Percentiles rank a stretch among this genome's conserved stretches.
These are phyloP conservation scores for Scolecobasidium constrictum DNA, from an alignment of 2,329 filamentous ascomycete species.

Conservation along the genomic window DNA sequence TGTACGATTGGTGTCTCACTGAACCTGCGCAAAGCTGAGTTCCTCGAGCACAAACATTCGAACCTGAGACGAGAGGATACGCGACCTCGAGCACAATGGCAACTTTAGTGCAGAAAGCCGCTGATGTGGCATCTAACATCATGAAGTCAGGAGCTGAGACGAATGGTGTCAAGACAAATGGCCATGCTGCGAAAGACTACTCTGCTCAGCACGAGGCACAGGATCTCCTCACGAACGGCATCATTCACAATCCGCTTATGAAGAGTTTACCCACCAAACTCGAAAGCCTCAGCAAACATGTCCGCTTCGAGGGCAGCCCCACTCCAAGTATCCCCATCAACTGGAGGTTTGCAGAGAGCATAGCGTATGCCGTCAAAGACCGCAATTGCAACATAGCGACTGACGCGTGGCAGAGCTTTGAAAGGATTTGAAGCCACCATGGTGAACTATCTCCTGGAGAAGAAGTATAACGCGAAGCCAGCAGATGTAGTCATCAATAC, in stretches of 20 bases:
- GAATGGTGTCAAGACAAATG: background rate
- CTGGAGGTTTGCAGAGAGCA: slow-evolving; percentile 46
- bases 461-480: slow-evolving; percentile 33
- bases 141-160: background rate
- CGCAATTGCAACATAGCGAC: background rate
- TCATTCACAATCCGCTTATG: slow-evolving; percentile 33
- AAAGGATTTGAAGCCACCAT: slow-evolving; percentile 39
- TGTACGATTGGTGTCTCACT: no score
- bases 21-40: no score
- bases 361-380: slow-evolving; percentile 21
- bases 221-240: slow-evolving; percentile 24
- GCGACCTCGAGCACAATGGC: no score
- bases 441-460: slow-evolving; percentile 32
- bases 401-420: slow-evolving; percentile 22
- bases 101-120: background rate
- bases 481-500: slow-evolving; percentile 36
- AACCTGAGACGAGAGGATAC: no score
- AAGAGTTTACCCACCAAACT: slow-evolving; percentile 26
- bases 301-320: slow-evolving; percentile 33
- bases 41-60: no score
- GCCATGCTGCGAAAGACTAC: slow-evolving; percentile 12
- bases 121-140: background rate
- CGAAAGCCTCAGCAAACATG: slow-evolving; percentile 21
- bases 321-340: slow-evolving; percentile 41
- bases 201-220: slow-evolving; percentile 19